Percentiles rank a stretch among this genome's conserved stretches.
These are phyloP conservation scores for Arthrobotrys musiformis DNA, from an alignment of 2,329 filamentous ascomycete species.

Conservation along the genomic window DNA sequence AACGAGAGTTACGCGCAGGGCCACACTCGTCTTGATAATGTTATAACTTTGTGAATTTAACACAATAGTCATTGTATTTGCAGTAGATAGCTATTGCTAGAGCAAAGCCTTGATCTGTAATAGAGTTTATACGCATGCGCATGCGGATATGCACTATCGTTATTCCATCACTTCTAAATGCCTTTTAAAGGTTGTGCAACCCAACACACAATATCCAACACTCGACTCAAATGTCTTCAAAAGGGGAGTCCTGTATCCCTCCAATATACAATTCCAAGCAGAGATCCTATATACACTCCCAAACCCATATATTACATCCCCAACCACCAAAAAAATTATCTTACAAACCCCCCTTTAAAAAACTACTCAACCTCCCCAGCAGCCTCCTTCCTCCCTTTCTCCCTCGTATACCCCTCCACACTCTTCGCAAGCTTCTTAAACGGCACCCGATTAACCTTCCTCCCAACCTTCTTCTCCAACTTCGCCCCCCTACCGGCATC, in stretches of 20 bases:
- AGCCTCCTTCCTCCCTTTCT: constrained; percentile 5
- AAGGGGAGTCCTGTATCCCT: constrained; percentile 22
- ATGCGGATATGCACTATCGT: too few relatives aligned
- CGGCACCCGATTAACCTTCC: constrained; percentile 8
- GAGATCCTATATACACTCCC: constrained; percentile 17
- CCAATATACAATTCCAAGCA: constrained; percentile 12
- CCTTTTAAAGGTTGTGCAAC: neutral
- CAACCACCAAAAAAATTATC: neutral
- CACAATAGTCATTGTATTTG: too few relatives aligned
- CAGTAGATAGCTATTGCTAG: too few relatives aligned
- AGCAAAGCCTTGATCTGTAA: too few relatives aligned
- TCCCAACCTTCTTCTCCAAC: neutral
- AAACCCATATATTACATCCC: neutral
- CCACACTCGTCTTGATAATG: too few relatives aligned
- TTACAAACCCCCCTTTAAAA: neutral
- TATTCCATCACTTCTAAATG: too few relatives aligned
- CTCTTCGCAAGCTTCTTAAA: constrained; percentile 24
- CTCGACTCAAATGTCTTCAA: neutral
- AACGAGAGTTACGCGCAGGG: too few relatives aligned
- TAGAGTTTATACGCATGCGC: too few relatives aligned
- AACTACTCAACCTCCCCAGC: neutral
- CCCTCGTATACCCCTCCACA: constrained; percentile 7
- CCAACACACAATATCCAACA: neutral
- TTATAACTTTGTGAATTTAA: too few relatives aligned
- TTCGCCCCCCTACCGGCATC: neutral